Evolutionary conservation across 202 grass and related monocot species (phyloP), one percentile per base, ranked within the genome.

Genomic region (Bolboschoenoplectus hybrid): DNA sequence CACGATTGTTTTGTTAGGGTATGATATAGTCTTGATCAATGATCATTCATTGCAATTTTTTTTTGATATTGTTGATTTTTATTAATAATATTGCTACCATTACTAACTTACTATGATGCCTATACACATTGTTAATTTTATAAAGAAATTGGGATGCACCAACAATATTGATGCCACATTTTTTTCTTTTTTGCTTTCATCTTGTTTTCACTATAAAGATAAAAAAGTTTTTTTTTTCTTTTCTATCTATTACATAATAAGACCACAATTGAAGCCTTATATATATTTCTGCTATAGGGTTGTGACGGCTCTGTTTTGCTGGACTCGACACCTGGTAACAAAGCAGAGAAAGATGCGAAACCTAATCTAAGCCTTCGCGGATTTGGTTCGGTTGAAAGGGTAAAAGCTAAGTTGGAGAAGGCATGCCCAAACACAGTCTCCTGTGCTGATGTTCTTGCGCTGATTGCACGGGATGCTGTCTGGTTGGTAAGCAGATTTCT

Each of bases 1-100:
- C 79, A 81, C 16, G 79, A 81, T 9, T 81, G 79, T n/a, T 81
- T 81, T 81, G 79, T 81, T 16, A 81, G 79, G 79, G 79, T 81
- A 81, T 64, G 55, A 13, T 64, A 10, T 81, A 2, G 0, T 74
- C 40, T 74, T 60, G 8, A 65, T 47, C 0, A 1, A 40, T 67
- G 26, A 26, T 26, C 26, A 26, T 26, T 26, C 26, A 26, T 26
- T 26, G 26, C 26, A 26, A 26, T 26, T 26, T 26, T 26, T 26
- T 26, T 26, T 7, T 1, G 3, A 39, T 67, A 14, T 67, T 16
- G 0, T 38, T 40, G 12, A 46, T 72, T 10, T 40, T 41, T 13
- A 13, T 41, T 47, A 20, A 14, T 46, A 26, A 26, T 26, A 26
- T 26, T 26, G 26, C 26, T 26, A 26, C 26, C 26, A 26, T 26